Base-by-base conservation (phyloP, 176 grass and related monocot genomes). In the Stipa capillata region DNA sequence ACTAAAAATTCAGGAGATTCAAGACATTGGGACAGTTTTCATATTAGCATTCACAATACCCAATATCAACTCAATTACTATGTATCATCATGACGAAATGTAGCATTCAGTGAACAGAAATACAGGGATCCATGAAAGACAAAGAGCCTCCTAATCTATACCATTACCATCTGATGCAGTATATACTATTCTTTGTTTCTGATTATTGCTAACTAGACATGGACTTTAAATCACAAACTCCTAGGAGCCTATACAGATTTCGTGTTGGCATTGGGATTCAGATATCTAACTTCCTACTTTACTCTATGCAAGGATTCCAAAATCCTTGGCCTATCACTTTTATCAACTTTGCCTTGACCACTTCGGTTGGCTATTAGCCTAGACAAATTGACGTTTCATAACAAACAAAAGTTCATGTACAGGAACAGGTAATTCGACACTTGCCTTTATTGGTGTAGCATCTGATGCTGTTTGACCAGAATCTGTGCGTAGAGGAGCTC, bases 401-500 rank as follows among this genome's bases (percentile, higher is more conserved):
- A 85, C 85, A 79, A 80, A 90, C 73, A 86, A 90, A 55, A 81
- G 49, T 60, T 85, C 61, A 74, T 87, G 39, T 87, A 93, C 52
- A 87, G 68, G 76, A 77, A 59, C 57, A 74, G 37, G 54, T 42
- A 82, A 72, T 48, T 61, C 45, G 28, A 16, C 44, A 61, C 87
- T 87, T 84, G 84, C 73, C 86, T 82, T 91, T 84, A 93, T 85
- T 80, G 65, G 36, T 82, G 85, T 14, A 56, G 41, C 82, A 37
- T 80, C 36, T 84, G 80, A 45, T 84, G 59, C 47, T 88, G 85
- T 75, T 83, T 91, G 39, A 91, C 75, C 73, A 90, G 72, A 69
- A 99, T 87, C 79, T 92, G 85, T 36, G 92, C 90, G 18, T 93
- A 99, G 37, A 99, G 64, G 83, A 99, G 81, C 81, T 99, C 90